Evolutionary conservation across 495 filamentous ascomycete genomes (phyloP), one percentile per base, ranked within the genome.

Genomic region (Amniculicola lignicola): DNA sequence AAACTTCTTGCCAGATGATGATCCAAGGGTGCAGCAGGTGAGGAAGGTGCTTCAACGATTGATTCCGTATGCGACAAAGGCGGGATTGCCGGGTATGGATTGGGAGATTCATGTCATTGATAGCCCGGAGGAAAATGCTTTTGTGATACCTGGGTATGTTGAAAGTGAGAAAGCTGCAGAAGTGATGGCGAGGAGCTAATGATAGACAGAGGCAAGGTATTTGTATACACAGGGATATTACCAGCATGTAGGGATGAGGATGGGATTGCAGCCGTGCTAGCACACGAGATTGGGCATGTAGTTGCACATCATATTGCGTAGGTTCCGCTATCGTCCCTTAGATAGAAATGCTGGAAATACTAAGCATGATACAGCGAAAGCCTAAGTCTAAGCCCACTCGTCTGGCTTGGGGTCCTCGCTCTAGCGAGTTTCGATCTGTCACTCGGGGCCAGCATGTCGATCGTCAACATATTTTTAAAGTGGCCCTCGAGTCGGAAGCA

Each of bases 221-320:
- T 96, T 63, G 91, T 97, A 4, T 95, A 86, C 59, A 87, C 81
- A 9, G 72, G 92, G 16, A 86, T 97, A 16, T 64, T 97, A 38
- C 81, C 81, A 1, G 74, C 95, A 14, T 87, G 86, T 40, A 49
- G 73, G 36, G 80, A 77, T 45, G 87, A 95, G 28, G 79, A 88
- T 60, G 88, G 86, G 0, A 71, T 96, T 15, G 92, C 92, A 12
- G 81, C 89, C 2, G 87, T 96, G 1, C 72, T 96, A 6, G 89
- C 88, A 4, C 92, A 97, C 67, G 92, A 96, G 73, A 95, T 97
- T 54, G 88, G 89, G n/a, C 92, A 97, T 66, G 88, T 88, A 31
- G 73, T 95, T 1, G 90, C 90, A 1, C 82, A 83, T 31, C 92
- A 97, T 62, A 72, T 80, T 0, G 87, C 78, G 1, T 59, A 16